Base-by-base conservation (phyloP, 1,139 yeast species). In the Spathaspora sp. region DNA sequence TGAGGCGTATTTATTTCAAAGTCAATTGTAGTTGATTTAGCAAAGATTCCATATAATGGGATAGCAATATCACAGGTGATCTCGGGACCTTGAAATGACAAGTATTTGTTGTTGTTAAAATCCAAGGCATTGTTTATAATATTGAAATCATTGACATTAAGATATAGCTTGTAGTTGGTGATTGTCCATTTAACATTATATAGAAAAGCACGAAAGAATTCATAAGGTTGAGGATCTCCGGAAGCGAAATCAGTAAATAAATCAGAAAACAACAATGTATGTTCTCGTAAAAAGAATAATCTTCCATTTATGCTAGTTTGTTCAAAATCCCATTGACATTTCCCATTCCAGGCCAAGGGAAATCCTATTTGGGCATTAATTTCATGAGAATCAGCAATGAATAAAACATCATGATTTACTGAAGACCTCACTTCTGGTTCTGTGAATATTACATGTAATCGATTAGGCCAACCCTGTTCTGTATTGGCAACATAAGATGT, bases 51-150 rank as follows among this genome's bases (percentile, higher is more conserved):
- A 33, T 77, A 75, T 50, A 84, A 58, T 0, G 97, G 97, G 1
- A 89, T 69, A 0, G 61, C 60, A 10, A 83, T 62, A 10, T 71
- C 67, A 1, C 84, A 56, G 2, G 63, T 59, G 29, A 90, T 57
- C n/a, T 65, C 65, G 5, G 80, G 79, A 0, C 97, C 96, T 53
- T 81, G 82, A 50, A 91, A 73, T 0, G 93, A 82, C 4, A 91
- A 53, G 56, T 83, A 91, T 31, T 85, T 81, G 62, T 93, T 93
- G 52, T 86, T 93, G 44, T 78, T 80, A 56, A 86, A 82, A 60
- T 90, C 97, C 39, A 90, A 68, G 0, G 98, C 96, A 56, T 89
- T 88, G 61, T 89, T 86, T 56, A 93, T 85, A 56, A 93, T 88
- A 58, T 93, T 93, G 38, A 81, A 80, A 57, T 89, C 96, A 60